Conservation (phyloP, 1,284 basidiomycete genomes). For the Flammula alnicola region DNA sequence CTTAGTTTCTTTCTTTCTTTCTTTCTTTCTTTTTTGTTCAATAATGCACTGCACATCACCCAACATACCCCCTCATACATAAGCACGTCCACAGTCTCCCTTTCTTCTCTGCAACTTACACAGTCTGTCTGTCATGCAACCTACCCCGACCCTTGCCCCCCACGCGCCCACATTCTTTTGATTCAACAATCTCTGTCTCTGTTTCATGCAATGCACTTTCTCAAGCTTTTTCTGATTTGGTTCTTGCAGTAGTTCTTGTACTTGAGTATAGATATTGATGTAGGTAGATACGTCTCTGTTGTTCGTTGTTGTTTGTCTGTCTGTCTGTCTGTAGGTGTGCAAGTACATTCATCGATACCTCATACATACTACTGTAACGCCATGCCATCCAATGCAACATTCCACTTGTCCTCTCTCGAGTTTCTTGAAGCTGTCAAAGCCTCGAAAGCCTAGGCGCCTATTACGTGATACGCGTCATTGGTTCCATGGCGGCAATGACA, state of each 20-base stretch:
- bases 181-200: not conserved
- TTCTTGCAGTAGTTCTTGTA: not conserved
- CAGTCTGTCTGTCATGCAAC: too few relatives aligned
- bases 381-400: slow-evolving; percentile 8
- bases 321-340: not conserved
- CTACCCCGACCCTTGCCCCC: too few relatives aligned
- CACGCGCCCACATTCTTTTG: slow-evolving; percentile 8
- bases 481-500: not conserved
- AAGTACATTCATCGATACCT: not conserved
- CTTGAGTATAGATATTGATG: not conserved
- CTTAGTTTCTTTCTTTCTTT: slow-evolving; percentile 11
- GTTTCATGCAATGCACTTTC: slow-evolving; percentile 8
- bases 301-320: not conserved
- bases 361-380: not conserved
- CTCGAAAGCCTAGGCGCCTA: too few relatives aligned
- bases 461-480: too few relatives aligned
- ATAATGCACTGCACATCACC: too few relatives aligned
- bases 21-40: slow-evolving; percentile 8
- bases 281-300: not conserved
- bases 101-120: too few relatives aligned
- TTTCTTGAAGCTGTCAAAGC: not conserved
- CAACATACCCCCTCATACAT: too few relatives aligned
- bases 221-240: not conserved
- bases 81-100: too few relatives aligned
- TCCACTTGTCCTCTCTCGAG: not conserved